Evolutionary conservation across 352 stramenopile genomes (phyloP).

Genomic region (Pythium aristosporum): DNA sequence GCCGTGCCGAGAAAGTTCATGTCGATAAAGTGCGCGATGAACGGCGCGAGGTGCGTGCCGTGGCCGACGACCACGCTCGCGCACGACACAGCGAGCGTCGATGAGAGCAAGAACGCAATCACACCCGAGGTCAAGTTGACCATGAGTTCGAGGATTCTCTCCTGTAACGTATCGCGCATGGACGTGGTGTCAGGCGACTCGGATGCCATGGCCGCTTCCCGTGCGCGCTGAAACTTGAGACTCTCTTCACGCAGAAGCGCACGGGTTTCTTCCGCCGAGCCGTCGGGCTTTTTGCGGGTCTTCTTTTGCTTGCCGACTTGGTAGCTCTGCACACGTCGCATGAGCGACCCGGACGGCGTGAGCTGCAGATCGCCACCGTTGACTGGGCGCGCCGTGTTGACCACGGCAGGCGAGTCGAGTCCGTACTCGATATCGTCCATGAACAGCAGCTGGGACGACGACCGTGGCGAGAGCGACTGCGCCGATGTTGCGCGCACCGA

Average conservation of each 20-base stretch:
- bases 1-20: slow-evolving; percentile 80
- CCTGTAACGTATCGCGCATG: slow-evolving; percentile 9
- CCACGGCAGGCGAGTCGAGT: neutral
- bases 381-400: neutral
- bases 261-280: slow-evolving; percentile 2
- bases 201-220: neutral
- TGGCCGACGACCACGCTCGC: slow-evolving; percentile 78
- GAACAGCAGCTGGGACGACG: slow-evolving; percentile 17
- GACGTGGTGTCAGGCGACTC: neutral
- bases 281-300: slow-evolving; percentile 8
- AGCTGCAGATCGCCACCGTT: slow-evolving; percentile 11
- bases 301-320: slow-evolving; percentile 35
- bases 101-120: slow-evolving; percentile 78
- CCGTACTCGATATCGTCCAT: slow-evolving; percentile 21
- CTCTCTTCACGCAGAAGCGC: slow-evolving; percentile 28
- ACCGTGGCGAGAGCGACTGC: slow-evolving; percentile 40
- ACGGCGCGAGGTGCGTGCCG: slow-evolving; percentile 47
- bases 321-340: slow-evolving; percentile 63
- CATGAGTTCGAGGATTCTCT: slow-evolving; percentile 34
- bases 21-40: slow-evolving; percentile 81
- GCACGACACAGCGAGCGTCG: slow-evolving; percentile 75
- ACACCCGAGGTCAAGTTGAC: slow-evolving; percentile 75
- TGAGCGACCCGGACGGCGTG: slow-evolving; percentile 25
- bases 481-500: slow-evolving; percentile 40
- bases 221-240: neutral